A percentile compares a stretch with the other conserved stretches of the same genome.
phyloP scores from a whole-genome alignment of 2,329 filamentous ascomycete species.

The Taxawa tesnikishii region DNA sequence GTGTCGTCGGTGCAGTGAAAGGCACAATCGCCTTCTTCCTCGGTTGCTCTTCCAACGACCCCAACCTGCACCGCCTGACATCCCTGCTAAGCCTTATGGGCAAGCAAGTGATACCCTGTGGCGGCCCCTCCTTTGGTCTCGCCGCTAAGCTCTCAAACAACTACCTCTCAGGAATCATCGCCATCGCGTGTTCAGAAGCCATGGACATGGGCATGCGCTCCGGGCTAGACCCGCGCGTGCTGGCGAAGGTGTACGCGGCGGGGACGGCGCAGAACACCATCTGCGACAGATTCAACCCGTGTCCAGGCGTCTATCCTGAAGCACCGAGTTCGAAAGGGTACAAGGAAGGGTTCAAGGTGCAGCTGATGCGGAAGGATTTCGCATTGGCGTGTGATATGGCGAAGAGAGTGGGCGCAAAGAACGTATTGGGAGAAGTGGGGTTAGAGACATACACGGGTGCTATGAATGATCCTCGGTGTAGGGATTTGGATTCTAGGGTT shows the following conservation, averaged over 20 bases:
- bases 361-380: constrained; percentile 50
- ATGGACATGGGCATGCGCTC: constrained; percentile 49
- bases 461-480: constrained; percentile 38
- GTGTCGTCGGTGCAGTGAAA: constrained; percentile 38
- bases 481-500: constrained; percentile 43
- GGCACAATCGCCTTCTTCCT: constrained; percentile 45
- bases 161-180: constrained; percentile 46
- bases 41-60: constrained; percentile 33
- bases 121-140: constrained; percentile 42
- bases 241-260: constrained; percentile 39
- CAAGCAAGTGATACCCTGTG: constrained; percentile 41
- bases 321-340: constrained; percentile 38
- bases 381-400: constrained; percentile 42
- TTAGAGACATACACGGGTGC: constrained; percentile 40
- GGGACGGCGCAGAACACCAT: constrained; percentile 42
- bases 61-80: constrained; percentile 31
- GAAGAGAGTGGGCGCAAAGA: constrained; percentile 35
- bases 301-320: constrained; percentile 36
- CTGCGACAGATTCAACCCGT: constrained; percentile 38
- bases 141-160: constrained; percentile 51
- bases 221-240: constrained; percentile 41
- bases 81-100: constrained; percentile 40
- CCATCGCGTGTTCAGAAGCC: constrained; percentile 45
- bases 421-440: constrained; percentile 38
- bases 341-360: constrained; percentile 44